Base-by-base conservation (phyloP, 169 alveolate genomes). In the Perkinsus marinus region DNA sequence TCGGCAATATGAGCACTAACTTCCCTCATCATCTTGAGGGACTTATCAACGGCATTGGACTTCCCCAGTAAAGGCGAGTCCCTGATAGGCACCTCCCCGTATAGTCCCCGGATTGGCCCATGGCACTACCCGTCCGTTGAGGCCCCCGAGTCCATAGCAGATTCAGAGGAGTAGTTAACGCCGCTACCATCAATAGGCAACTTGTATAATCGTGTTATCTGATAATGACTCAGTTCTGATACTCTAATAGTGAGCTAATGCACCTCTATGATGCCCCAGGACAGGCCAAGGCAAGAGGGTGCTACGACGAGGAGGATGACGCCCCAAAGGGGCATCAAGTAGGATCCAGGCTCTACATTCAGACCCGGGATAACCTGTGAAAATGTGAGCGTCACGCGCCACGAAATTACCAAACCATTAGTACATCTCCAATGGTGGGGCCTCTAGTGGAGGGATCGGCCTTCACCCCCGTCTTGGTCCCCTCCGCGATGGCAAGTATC, bases 1-100 rank as follows among this genome's bases (percentile, higher is more conserved):
- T 96, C 96, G 30, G 97, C 94, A 93, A 97, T 96, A 93, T 94
- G 92, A 43, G 92, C 39, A 30, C 96, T 94, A n/a, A 96, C 94
- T 41, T 93, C 95, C 90, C 91, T 92, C 97, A 95, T 95, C 90
- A 91, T 90, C 36, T 93, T 93, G n/a, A 95, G 94, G 90, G 91
- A 92, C 89, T 93, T 92, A 43, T 92, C 91, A 30, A 93, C 47
- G 38, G 41, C 79, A 30, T 13, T 30, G 9, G 7, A 0, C 79
- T 57, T 57, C 5, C 79, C 79, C n/a, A n/a, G n/a, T n/a, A n/a
- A n/a, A n/a, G n/a, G n/a, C n/a, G n/a, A n/a, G n/a, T n/a, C n/a
- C n/a, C n/a, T n/a, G n/a, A n/a, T n/a, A n/a, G n/a, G n/a, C n/a
- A n/a, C n/a, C n/a, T n/a, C n/a, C n/a, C n/a, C n/a, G n/a, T n/a